phyloP scores from a whole-genome alignment of 495 filamentous ascomycete genomes.

The Hypoxylon trugodes region DNA sequence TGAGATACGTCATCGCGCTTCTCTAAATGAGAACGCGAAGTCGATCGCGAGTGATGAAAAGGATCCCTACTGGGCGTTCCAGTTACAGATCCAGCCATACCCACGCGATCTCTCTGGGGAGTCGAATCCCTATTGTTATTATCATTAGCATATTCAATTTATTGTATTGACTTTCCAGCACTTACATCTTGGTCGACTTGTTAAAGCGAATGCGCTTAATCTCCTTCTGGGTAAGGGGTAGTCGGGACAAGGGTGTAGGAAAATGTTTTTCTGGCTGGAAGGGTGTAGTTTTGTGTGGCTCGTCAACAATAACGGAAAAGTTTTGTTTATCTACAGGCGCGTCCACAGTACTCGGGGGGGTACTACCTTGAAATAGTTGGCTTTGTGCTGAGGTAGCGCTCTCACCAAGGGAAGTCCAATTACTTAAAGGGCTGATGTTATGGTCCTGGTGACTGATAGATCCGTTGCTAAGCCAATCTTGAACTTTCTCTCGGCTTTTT shows the following conservation, averaged over 20 bases:
- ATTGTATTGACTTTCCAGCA: not conserved
- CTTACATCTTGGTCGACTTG: constrained; percentile 16
- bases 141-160: constrained; percentile 7
- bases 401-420: not conserved
- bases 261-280: not conserved
- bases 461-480: not conserved
- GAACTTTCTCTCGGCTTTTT: not conserved
- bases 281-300: not conserved
- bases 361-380: not conserved
- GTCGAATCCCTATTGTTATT: constrained; percentile 4
- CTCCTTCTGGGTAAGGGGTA: not conserved
- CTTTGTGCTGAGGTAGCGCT: not conserved
- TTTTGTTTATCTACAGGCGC: not conserved
- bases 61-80: not conserved
- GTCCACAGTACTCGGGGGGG: not conserved
- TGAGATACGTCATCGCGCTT: not conserved
- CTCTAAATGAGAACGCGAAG: not conserved
- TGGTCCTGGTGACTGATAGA: not conserved
- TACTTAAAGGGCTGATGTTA: not conserved
- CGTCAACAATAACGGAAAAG: not conserved
- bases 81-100: not conserved
- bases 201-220: not conserved
- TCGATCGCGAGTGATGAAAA: not conserved
- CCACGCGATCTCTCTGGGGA: not conserved
- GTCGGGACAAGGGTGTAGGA: not conserved